Evolutionary conservation across 345 rosid genomes (phyloP), one percentile per base, ranked within the genome.

Genomic region (Aurinia saxatilis): DNA sequence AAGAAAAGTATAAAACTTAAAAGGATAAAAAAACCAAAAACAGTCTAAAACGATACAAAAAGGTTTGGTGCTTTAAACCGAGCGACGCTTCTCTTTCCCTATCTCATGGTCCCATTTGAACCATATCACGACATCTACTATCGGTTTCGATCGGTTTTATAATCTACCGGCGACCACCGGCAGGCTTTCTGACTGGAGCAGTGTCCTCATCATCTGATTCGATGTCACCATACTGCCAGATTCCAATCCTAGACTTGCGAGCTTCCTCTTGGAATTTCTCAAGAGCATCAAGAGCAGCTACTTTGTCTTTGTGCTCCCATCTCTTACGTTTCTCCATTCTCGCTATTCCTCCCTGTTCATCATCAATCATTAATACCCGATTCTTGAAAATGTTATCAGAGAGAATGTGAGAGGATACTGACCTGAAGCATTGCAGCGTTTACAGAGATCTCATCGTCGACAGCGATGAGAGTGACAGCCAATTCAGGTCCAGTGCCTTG

Each of bases 361-460:
- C 35, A 63, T 21, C 52, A 63, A 51, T 25, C 25, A 38, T 38
- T 27, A 11, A 41, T 17, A 40, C 45, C n/a, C 17, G 5, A 0
- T 47, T 46, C 33, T 15, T 37, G 4, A 8, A 38, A 25, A 54
- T 62, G 30, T 15, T 30, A 34, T 10, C 3, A 19, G 7, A 55
- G 33, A 64, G 38, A 38, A 34, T 39, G 34, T 47, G 47, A 49
- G 30, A 42, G 23, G 38, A 42, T 36, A 65, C 75, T 8, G 63
- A 93, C 99, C 99, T 90, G 84, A 50, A 90, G 77, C 90, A 93
- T 73, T 49, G 91, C 85, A 10, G 95, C 92, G 67, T 95, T 95
- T 47, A 95, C 65, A 41, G 95, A 88, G 37, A 83, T 69, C 50
- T 95, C 99, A 13, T 88, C 80, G 41, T 95, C 91, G 7, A 75